A percentile compares a stretch with the other conserved stretches of the same genome.
Conservation (phyloP, 495 filamentous ascomycete genomes). For the Cudoniella acicularis region DNA sequence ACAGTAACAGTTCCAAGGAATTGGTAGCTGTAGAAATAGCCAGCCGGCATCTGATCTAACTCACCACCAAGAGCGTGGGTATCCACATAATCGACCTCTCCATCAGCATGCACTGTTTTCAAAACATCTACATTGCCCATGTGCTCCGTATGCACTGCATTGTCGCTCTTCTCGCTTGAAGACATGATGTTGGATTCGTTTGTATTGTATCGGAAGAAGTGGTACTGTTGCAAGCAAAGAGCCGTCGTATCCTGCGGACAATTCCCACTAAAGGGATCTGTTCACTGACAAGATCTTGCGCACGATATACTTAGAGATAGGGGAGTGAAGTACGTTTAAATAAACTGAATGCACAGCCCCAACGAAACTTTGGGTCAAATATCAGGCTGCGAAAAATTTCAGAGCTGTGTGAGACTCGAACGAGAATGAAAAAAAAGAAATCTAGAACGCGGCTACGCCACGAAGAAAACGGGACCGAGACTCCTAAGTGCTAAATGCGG, state of each 20-base stretch:
- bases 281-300: neutral
- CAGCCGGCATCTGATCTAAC: conserved; percentile 12
- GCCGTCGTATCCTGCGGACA: no score
- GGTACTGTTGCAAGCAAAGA: no score
- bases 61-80: conserved; percentile 4
- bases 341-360: no score
- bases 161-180: neutral
- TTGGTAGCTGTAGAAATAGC: conserved; percentile 16
- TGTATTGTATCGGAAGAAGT: no score
- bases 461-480: neutral
- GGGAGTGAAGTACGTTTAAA: neutral
- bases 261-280: neutral
- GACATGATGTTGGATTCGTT: neutral
- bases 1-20: conserved; percentile 19
- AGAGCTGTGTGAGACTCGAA: neutral
- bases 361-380: no score
- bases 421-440: no score
- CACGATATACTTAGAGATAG: neutral
- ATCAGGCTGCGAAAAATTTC: no score
- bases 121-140: neutral
- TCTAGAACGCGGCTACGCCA: neutral
- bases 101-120: conserved; percentile 9
- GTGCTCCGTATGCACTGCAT: neutral
- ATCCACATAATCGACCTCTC: conserved; percentile 12
- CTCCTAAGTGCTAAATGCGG: neutral